Evolutionary conservation across 1,139 yeast species (phyloP), one percentile per base, ranked within the genome.

Genomic region (Suhomyces choctaworum): DNA sequence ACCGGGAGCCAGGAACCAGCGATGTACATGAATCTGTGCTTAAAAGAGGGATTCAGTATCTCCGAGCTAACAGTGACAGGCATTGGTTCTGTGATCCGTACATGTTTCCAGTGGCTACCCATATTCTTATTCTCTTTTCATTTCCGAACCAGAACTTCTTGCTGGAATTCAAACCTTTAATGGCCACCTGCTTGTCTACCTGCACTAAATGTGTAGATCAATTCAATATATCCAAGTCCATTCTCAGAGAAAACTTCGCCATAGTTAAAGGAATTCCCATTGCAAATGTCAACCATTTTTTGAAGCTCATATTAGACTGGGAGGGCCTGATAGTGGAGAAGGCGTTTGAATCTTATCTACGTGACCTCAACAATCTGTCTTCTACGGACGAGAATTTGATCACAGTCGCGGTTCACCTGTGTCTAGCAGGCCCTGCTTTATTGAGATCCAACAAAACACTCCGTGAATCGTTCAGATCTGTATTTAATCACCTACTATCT

Each of bases 41-140:
- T 15, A 49, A 48, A 34, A 42, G 47, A 30, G 56, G 64, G 35
- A 47, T 59, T 31, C 46, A 46, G 22, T 65, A 58, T 39, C 47
- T 65, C 31, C 41, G 48, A 10, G 45, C 47, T 10, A 41, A 54
- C 27, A 41, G 48, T 30, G 35, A 44, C 3, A 37, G 45, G 15
- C 88, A 82, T 46, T 60, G 80, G 54, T 81, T 78, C 52, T 82
- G 89, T 56, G 76, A 79, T 51, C 61, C 62, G 9, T 53, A 56
- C 24, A 61, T 75, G 49, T 64, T 59, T 32, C 73, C 76, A 5
- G 64, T 78, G 16, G 64, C 81, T 8, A 63, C 72, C 16, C 81
- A 80, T 51, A 58, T 73, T 6, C 54, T 82, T 37, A 74, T 82
- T 13, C 62, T 81, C 37, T 80, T 80, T 51, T 78, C 86, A 7